These are phyloP conservation scores for Epichloe typhina DNA, from an alignment of 2,329 filamentous ascomycete species.

Conservation along the genomic window DNA sequence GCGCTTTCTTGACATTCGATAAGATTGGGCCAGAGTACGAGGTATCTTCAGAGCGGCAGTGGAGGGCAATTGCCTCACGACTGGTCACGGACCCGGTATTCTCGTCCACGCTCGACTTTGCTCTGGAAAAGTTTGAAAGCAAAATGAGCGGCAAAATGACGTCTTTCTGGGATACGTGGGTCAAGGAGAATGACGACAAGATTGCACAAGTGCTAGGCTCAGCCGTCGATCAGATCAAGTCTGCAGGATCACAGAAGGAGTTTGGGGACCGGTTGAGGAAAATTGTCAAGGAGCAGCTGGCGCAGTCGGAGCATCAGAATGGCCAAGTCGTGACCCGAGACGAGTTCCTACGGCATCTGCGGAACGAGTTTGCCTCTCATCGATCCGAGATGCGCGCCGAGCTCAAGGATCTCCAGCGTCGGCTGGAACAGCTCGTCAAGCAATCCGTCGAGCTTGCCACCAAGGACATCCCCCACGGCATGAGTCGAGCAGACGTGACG, in stretches of 20 bases:
- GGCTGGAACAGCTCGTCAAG: conserved; percentile 20
- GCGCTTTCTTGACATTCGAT: conserved; percentile 33
- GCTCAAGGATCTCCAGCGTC: conserved; percentile 23
- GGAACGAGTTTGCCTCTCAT: conserved; percentile 24
- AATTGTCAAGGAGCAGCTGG: conserved; percentile 24
- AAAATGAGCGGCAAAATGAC: conserved; percentile 20
- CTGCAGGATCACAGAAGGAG: conserved; percentile 19
- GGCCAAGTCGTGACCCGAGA: conserved; percentile 30
- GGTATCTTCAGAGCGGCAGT: conserved; percentile 32
- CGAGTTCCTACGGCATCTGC: conserved; percentile 33
- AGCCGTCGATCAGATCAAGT: conserved; percentile 21
- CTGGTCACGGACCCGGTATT: conserved; percentile 23
- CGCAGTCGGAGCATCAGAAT: conserved; percentile 12
- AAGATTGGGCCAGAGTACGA: conserved; percentile 23
- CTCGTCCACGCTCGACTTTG: conserved; percentile 14
- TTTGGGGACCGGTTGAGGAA: conserved; percentile 23
- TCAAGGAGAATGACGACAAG: conserved; percentile 34
- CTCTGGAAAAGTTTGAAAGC: conserved; percentile 13
- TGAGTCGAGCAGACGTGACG: conserved; percentile 28
- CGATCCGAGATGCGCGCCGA: conserved; percentile 27
- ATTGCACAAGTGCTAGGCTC: conserved; percentile 19
- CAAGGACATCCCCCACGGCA: conserved; percentile 14
- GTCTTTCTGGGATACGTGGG: conserved; percentile 37
- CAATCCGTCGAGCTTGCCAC: conserved; percentile 17
- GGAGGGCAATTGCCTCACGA: conserved; percentile 30